Percentiles rank a stretch among this genome's conserved stretches.
Evolutionary conservation across 2,329 filamentous ascomycete genomes (phyloP).

Genomic region (Niveomyces coronatus): DNA sequence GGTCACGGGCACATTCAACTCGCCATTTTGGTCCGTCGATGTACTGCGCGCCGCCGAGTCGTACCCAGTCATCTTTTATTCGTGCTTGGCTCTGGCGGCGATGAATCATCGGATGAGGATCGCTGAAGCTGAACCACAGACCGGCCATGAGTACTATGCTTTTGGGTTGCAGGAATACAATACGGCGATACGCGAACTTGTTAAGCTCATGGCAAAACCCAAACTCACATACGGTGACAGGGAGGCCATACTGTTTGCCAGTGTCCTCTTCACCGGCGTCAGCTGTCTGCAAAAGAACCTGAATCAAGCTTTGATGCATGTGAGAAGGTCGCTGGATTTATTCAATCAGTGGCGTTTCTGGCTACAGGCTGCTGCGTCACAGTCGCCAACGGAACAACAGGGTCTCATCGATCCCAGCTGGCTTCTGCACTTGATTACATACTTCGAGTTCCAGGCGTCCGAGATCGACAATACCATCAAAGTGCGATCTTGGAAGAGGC

Average conservation of each 20-base stretch:
- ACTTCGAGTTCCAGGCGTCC: constrained; percentile 9
- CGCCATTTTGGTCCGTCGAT: background rate
- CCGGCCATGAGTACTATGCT: background rate
- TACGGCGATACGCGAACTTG: constrained; percentile 9
- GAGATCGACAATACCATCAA: background rate
- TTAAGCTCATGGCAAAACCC: constrained; percentile 1
- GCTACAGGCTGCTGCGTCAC: constrained; percentile 2
- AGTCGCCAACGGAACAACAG: background rate
- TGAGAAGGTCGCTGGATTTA: constrained; percentile 8
- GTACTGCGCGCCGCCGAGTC: background rate
- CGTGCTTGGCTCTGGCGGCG: background rate
- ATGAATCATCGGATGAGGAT: background rate
- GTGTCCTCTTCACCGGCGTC: constrained; percentile 9
- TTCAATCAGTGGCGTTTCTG: constrained; percentile 12
- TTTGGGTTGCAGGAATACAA: constrained; percentile 11
- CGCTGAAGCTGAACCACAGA: background rate
- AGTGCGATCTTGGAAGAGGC: background rate
- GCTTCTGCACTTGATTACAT: constrained; percentile 11
- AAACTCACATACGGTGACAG: constrained; percentile 3
- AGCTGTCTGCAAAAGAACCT: constrained; percentile 9
- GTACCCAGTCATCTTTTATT: constrained; percentile 4
- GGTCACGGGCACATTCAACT: background rate
- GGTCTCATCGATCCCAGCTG: constrained; percentile 2
- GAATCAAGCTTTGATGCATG: constrained; percentile 9
- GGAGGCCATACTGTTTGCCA: constrained; percentile 11